Evolutionary conservation across 768 basidiomycete species (phyloP).

Genomic region (Rhizopogon roseolus): DNA sequence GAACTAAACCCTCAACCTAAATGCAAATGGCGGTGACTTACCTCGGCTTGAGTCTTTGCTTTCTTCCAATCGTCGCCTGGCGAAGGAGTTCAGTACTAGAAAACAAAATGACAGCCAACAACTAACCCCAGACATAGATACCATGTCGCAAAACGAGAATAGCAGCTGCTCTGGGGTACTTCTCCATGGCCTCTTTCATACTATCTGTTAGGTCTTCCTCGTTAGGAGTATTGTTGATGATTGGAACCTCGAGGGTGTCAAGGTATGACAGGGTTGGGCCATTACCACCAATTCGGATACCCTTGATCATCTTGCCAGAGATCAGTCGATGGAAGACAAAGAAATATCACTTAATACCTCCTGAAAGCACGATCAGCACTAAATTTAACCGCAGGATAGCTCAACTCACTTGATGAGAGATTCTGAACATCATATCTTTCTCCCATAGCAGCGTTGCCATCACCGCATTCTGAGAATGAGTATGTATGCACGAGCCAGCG

Average conservation of each 20-base stretch:
- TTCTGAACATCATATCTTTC: conserved; percentile 57
- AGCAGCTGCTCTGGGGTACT: conserved; percentile 74
- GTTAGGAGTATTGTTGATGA: conserved; percentile 88
- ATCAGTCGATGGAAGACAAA: background rate
- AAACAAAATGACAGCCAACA: background rate
- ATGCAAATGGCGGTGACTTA: conserved; percentile 15
- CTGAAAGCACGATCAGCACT: conserved; percentile 19
- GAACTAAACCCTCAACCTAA: conserved; percentile 7
- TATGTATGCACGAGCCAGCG: conserved; percentile 87
- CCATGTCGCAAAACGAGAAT: conserved; percentile 77
- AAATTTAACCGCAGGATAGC: background rate
- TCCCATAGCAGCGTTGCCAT: conserved; percentile 82
- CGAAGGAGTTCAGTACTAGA: conserved; percentile 11
- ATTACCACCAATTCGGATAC: conserved; percentile 72
- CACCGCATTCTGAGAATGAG: conserved; percentile 86
- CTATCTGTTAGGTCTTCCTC: conserved; percentile 87
- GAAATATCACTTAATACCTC: conserved; percentile 27
- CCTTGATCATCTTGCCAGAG: conserved; percentile 81
- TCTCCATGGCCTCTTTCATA: conserved; percentile 81
- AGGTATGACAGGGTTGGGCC: conserved; percentile 76
- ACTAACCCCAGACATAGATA: conserved; percentile 80
- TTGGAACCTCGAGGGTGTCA: conserved; percentile 80
- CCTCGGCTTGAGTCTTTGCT: conserved; percentile 86
- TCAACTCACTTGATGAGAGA: conserved; percentile 69
- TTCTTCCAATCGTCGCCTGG: conserved; percentile 74